Evolutionary conservation across 2,329 filamentous ascomycete species (phyloP), one percentile per base, ranked within the genome.

Genomic region (Aspergillaceae sp.): DNA sequence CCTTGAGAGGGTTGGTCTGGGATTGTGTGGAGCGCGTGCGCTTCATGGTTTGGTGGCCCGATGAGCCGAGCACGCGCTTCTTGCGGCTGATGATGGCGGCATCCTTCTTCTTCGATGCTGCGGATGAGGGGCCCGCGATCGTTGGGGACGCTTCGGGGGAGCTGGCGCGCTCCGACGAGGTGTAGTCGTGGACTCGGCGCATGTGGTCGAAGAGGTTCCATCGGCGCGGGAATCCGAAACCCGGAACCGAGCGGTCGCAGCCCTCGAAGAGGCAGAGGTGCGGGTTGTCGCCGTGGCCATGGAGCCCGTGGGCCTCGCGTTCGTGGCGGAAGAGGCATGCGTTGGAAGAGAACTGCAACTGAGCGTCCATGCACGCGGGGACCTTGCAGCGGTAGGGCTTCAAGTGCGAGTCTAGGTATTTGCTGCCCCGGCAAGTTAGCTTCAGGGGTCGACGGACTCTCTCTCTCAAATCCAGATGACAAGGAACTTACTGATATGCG

Each of bases 201-300:
- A 96, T 96, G 76, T 97, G 91, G 71, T 97, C 91, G 67, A 86
- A 83, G 45, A 95, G 79, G 71, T 97, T 97, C 87, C 92, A 97
- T 59, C 90, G 84, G 58, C 91, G 84, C 34, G 90, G 91, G 63
- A 97, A 97, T 57, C 91, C 91, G 65, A 91, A 88, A 58, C 88
- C 89, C 27, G 79, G 74, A 32, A 84, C 74, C 48, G 87, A 82
- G 53, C 91, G 84, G 62, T 96, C 89, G 61, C 91, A 97, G 51
- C 87, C 88, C 29, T 84, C 77, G 67, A 91, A 92, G 49, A 83
- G 80, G 78, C 91, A 97, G 43, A 92, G 79, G 65, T 91, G 90
- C 9, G 91, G 90, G 69, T 94, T 91, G 60, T 91, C 86, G 51
- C 90, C 90, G 58, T 96, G 90, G 53, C 90, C 90, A 64, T 96